A percentile compares a stretch with the other conserved stretches of the same genome.
These are phyloP conservation scores for Aspergillus sp. DNA, from an alignment of 2,329 filamentous ascomycete genomes.

Conservation along the genomic window DNA sequence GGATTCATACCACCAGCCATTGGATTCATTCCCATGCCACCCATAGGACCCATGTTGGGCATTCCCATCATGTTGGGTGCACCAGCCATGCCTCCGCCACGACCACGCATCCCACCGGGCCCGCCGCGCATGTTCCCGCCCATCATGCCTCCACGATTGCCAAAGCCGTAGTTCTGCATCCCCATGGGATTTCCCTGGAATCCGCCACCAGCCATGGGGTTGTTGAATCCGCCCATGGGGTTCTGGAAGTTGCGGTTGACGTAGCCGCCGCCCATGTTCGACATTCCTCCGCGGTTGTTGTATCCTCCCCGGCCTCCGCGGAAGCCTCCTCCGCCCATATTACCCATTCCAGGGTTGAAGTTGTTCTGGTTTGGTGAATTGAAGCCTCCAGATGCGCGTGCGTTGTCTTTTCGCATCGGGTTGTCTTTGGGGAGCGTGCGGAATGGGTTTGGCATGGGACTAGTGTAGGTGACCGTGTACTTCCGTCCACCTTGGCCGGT, in stretches of 20 bases:
- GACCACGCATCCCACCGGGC: conserved; percentile 59
- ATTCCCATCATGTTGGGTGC: conserved; percentile 53
- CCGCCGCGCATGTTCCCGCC: conserved; percentile 54
- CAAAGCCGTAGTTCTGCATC: conserved; percentile 52
- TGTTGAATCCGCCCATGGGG: conserved; percentile 44
- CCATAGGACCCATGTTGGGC: conserved; percentile 54
- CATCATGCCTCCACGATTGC: conserved; percentile 57
- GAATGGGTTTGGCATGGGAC: conserved; percentile 80
- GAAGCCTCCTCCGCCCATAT: conserved; percentile 54
- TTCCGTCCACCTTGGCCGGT: conserved; percentile 61
- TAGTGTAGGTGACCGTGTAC: conserved; percentile 71
- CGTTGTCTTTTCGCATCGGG: conserved; percentile 67
- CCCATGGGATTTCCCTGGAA: conserved; percentile 48
- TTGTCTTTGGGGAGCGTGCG: conserved; percentile 87
- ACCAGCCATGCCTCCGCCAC: conserved; percentile 59
- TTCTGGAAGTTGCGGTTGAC: conserved; percentile 50
- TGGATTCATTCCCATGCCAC: conserved; percentile 53
- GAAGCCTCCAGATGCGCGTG: conserved; percentile 50
- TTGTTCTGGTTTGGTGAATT: conserved; percentile 40
- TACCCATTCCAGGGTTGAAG: conserved; percentile 42
- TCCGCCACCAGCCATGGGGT: conserved; percentile 47
- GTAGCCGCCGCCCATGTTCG: conserved; percentile 53
- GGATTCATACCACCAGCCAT: conserved; percentile 60
- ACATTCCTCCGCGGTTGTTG: conserved; percentile 29
- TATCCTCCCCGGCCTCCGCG: conserved; percentile 52